Evolutionary conservation across 192 early-diverging fungal species (phyloP).

Genomic region (Lunasporangiospora selenospora): DNA sequence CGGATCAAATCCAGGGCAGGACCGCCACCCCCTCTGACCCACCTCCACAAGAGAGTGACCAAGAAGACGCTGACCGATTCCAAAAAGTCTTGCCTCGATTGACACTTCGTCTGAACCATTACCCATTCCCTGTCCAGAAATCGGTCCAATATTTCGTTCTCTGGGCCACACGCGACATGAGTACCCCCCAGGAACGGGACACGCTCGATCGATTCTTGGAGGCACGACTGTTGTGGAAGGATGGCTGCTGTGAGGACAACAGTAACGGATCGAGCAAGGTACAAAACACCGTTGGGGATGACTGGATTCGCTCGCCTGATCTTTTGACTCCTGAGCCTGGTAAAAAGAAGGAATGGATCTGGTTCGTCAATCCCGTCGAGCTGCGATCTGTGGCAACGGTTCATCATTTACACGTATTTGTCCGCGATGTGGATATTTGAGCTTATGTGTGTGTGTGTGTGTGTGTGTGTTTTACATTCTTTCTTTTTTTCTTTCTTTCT

Average conservation of each 20-base stretch:
- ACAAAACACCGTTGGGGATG: background rate
- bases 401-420: constrained; percentile 41
- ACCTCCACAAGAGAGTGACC: background rate
- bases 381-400: constrained; percentile 34
- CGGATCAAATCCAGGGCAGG: too few relatives aligned
- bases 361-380: constrained; percentile 35
- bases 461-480: too few relatives aligned
- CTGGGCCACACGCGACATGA: constrained; percentile 41
- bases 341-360: constrained; percentile 39
- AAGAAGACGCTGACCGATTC: constrained; percentile 2
- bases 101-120: constrained; percentile 32
- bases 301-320: background rate
- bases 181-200: background rate
- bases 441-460: too few relatives aligned
- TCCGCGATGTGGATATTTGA: constrained; percentile 18
- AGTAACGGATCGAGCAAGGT: too few relatives aligned
- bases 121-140: constrained; percentile 34
- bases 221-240: constrained; percentile 4
- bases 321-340: constrained; percentile 7
- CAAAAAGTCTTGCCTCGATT: constrained; percentile 14
- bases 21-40: too few relatives aligned
- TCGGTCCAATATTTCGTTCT: constrained; percentile 48
- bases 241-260: too few relatives aligned
- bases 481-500: too few relatives aligned
- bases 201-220: constrained; percentile 17